Conservation (phyloP, 148 eudicot genomes). For the Limonium bicolor region DNA sequence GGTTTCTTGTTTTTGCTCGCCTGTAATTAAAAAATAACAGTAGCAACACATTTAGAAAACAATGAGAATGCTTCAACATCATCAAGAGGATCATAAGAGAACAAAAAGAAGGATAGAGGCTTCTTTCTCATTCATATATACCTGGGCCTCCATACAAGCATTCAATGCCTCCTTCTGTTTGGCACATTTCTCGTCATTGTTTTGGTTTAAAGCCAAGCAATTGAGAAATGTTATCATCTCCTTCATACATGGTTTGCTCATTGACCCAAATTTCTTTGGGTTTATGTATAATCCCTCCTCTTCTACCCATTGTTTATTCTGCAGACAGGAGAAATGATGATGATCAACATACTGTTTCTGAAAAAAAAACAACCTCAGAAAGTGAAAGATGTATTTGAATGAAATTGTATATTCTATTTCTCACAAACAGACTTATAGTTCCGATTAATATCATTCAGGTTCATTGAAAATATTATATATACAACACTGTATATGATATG, state of each 20-base stretch:
- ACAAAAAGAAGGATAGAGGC: background rate
- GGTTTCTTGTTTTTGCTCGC: slow-evolving; percentile 5
- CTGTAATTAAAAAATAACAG: background rate
- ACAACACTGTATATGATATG: too few species aligned
- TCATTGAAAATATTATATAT: too few species aligned
- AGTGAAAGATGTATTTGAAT: too few species aligned
- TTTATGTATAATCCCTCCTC: slow-evolving; percentile 41
- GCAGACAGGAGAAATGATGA: too few species aligned
- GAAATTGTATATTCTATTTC: too few species aligned
- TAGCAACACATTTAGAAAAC: too few species aligned
- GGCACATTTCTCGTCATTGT: slow-evolving; percentile 60
- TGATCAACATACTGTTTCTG: too few species aligned
- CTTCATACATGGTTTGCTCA: slow-evolving; percentile 72
- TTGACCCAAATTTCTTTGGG: slow-evolving; percentile 61
- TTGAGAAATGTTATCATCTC: slow-evolving; percentile 69
- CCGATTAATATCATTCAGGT: too few species aligned
- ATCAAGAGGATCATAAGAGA: background rate
- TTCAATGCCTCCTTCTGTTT: slow-evolving; percentile 56
- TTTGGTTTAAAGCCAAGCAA: slow-evolving; percentile 58
- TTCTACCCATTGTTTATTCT: slow-evolving; percentile 65
- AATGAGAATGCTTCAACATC: background rate
- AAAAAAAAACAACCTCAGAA: too few species aligned
- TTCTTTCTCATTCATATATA: slow-evolving; percentile 9
- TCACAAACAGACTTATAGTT: too few species aligned
- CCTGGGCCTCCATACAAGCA: slow-evolving; percentile 90